Base-by-base conservation (phyloP, 2,329 filamentous ascomycete genomes). In the Fusarium robinianum region DNA sequence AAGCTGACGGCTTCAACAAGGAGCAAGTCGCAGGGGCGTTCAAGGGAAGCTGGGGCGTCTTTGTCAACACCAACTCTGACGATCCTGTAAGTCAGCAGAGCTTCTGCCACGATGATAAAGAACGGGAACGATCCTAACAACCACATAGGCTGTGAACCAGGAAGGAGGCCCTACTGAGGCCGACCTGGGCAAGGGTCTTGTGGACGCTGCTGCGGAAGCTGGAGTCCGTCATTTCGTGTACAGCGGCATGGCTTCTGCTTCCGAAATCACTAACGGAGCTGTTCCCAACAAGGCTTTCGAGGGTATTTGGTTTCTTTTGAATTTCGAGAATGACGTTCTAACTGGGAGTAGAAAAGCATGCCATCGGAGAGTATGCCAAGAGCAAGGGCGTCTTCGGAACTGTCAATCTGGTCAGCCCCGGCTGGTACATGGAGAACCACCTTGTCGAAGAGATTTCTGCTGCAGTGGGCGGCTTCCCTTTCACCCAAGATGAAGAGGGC, bases 391-490 rank as follows among this genome's bases (percentile, higher is more conserved):
- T 47, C 1, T 74, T 75, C 46, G 55, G 67, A 21, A 63, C 62
- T 14, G 62, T 69, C 27, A 62, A 60, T 29, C 58, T 67, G 30
- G 64, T 71, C 29, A 63, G 63, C 21, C 57, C 70, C 1, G 70
- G 66, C 2, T 74, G 69, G 70, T 75, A 70, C 46, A 55, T 72
- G 34, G 72, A 75, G 39, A 71, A 72, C 41, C 70, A 72, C 49
- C 58, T 71, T 1, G 32, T 51, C 6, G 50, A 62, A 10, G 65
- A 72, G 11, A 15, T 68, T 2, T 66, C 67, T 1, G 59, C 62
- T 2, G 14, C 67, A 0, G 59, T 73, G 17, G 72, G 72, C 5
- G 73, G 72, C 1, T 74, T 74, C 25, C 72, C 72, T 0, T 63
- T 59, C 16, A 32, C 45, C 1, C 41, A 63, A 1, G 66, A 72